phyloP scores from a whole-genome alignment of 164 flowering plant species.

The Aristolochia contorta region DNA sequence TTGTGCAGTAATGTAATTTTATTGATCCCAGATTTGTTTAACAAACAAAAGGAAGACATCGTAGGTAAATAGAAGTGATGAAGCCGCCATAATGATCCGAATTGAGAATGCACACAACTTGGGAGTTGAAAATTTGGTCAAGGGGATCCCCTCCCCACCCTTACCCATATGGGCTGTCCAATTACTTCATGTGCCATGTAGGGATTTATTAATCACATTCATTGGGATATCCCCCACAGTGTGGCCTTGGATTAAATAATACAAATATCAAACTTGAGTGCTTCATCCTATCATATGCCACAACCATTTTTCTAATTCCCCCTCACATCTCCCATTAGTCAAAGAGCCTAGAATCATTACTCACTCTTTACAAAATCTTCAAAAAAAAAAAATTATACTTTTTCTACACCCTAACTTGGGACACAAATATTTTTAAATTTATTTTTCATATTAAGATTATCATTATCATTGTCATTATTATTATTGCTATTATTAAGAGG shows the following conservation, averaged over 20 bases:
- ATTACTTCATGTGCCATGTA: slow-evolving; percentile 12
- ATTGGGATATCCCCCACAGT: slow-evolving; percentile 8
- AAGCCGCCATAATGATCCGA: not conserved
- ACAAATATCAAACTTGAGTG: not conserved
- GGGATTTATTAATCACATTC: not conserved
- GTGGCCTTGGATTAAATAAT: not conserved
- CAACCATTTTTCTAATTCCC: not conserved
- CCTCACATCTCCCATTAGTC: not conserved
- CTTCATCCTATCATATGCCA: not conserved
- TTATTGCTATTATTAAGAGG: no score
- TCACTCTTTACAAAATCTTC: no score
- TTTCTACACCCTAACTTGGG: no score
- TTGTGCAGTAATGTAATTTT: not conserved
- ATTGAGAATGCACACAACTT: not conserved
- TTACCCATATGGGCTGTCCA: slow-evolving; percentile 8
- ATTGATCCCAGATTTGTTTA: not conserved
- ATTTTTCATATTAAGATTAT: no score
- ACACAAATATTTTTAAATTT: no score
- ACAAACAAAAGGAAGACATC: not conserved
- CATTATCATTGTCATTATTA: no score
- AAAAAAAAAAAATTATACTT: no score
- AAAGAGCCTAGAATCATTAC: slow-evolving; percentile 4
- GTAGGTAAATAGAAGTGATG: no score
- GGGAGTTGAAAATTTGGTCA: slow-evolving; percentile 6
- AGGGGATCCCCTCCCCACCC: not conserved